Evolutionary conservation across 305 asterid genomes (phyloP).

Genomic region (Solanum aculeatissimum): DNA sequence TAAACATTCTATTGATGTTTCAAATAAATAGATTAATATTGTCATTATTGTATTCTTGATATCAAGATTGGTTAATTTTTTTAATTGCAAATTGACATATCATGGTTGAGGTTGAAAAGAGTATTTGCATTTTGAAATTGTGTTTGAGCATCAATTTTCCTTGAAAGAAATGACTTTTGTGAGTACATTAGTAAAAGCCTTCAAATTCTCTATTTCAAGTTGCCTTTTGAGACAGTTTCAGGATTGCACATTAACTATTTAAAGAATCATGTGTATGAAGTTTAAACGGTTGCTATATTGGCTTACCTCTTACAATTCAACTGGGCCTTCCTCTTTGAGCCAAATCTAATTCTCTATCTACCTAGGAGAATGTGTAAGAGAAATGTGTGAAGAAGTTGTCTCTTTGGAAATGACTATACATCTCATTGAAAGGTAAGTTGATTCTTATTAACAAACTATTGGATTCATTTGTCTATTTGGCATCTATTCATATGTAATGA

Average conservation of each 20-base stretch:
- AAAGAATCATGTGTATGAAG: too few relatives aligned
- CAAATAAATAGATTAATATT: not conserved
- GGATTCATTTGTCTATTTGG: not conserved
- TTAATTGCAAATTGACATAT: not conserved
- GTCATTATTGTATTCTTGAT: not conserved
- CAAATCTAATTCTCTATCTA: not conserved
- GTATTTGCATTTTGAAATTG: not conserved
- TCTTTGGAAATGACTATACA: not conserved
- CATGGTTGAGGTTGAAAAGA: not conserved
- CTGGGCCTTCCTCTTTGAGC: not conserved
- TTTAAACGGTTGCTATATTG: too few relatives aligned
- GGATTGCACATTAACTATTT: too few relatives aligned
- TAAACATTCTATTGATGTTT: not conserved
- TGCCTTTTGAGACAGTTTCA: too few relatives aligned
- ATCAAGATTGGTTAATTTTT: not conserved
- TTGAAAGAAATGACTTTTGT: not conserved
- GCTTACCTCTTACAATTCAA: too few relatives aligned
- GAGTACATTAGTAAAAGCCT: not conserved
- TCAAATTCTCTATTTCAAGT: not conserved
- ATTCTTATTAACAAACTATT: too few relatives aligned
- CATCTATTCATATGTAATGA: not conserved
- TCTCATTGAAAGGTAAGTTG: not conserved
- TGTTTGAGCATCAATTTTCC: not conserved
- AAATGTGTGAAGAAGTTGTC: not conserved
- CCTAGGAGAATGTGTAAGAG: not conserved